Evolutionary conservation across 305 asterid species (phyloP).

Genomic region (Fraxinus platypoda): DNA sequence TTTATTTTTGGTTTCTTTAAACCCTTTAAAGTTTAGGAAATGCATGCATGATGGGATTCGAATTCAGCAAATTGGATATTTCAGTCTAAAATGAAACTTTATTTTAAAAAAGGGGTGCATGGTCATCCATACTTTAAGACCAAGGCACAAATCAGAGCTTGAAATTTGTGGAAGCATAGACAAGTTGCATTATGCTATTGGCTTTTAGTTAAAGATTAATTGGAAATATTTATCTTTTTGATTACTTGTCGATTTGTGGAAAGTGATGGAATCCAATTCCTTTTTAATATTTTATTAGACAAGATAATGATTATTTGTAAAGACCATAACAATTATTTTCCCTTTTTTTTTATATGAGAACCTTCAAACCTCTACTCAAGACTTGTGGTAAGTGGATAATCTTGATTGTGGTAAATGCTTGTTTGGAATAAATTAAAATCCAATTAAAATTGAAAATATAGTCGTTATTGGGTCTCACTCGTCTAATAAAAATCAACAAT

Average conservation of each 20-base stretch:
- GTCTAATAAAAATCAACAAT: too few relatives aligned
- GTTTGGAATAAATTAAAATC: too few relatives aligned
- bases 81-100: background rate
- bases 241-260: background rate
- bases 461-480: too few relatives aligned
- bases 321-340: background rate
- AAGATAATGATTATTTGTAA: background rate
- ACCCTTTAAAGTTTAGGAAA: background rate
- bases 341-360: background rate
- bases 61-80: background rate
- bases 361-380: background rate
- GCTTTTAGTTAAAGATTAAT: background rate
- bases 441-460: too few relatives aligned
- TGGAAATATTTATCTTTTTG: background rate
- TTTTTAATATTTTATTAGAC: background rate
- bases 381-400: background rate
- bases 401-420: too few relatives aligned
- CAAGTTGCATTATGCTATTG: constrained; percentile 22
- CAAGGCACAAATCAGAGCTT: background rate
- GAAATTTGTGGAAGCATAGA: background rate
- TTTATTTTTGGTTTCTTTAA: background rate
- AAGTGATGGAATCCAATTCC: background rate
- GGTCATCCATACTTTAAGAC: background rate
- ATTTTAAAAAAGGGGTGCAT: background rate
- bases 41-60: background rate